A percentile compares a stretch with the other conserved stretches of the same genome.
Conservation (phyloP, 352 stramenopile species). For the Nothophytophthora sp. region DNA sequence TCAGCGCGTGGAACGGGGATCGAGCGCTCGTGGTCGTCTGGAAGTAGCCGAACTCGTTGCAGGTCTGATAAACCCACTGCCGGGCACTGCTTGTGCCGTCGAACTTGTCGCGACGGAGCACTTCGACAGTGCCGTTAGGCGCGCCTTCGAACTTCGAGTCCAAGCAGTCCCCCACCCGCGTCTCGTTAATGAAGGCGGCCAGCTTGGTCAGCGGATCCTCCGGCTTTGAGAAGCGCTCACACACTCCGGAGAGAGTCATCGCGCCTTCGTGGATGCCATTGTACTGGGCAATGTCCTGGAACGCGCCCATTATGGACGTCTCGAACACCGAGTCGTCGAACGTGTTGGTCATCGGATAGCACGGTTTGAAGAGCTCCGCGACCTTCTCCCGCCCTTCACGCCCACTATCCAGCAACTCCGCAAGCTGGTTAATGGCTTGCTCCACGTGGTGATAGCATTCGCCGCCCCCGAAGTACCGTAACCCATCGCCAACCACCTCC, state of each 20-base stretch:
- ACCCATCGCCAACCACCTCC: constrained; percentile 78
- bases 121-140: constrained; percentile 63
- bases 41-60: constrained; percentile 91
- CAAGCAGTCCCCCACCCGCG: constrained; percentile 54
- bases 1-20: constrained; percentile 72
- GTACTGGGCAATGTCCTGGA: constrained; percentile 82
- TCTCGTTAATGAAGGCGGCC: constrained; percentile 59
- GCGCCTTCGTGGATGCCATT: constrained; percentile 51
- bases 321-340: constrained; percentile 85
- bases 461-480: constrained; percentile 83
- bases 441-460: constrained; percentile 82
- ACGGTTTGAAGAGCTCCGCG: constrained; percentile 56
- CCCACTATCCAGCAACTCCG: constrained; percentile 54
- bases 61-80: constrained; percentile 90
- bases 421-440: constrained; percentile 49
- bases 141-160: constrained; percentile 83
- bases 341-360: constrained; percentile 74
- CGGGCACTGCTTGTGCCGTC: constrained; percentile 69
- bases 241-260: constrained; percentile 67
- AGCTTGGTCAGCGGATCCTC: constrained; percentile 44
- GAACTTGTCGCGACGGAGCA: constrained; percentile 59
- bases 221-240: constrained; percentile 45
- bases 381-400: constrained; percentile 47
- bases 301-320: constrained; percentile 71
- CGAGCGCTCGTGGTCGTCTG: constrained; percentile 62